Evolutionary conservation across 306 rosid genomes (phyloP).

Genomic region (Fagus sylvatica): DNA sequence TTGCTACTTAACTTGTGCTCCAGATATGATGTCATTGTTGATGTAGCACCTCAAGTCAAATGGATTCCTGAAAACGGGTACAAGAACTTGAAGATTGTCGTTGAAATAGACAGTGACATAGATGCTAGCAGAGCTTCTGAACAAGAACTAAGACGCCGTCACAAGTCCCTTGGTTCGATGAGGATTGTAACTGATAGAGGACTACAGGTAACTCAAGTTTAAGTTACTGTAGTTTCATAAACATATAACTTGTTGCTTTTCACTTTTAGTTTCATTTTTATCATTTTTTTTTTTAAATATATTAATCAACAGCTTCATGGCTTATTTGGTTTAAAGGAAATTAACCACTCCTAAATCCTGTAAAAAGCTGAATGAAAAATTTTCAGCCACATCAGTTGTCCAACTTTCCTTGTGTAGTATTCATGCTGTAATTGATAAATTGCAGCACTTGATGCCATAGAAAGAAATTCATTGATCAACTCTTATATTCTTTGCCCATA

Average conservation of each 20-base stretch:
- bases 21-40: constrained; percentile 87
- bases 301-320: constrained; percentile 6
- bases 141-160: constrained; percentile 72
- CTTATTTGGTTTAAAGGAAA: constrained; percentile 5
- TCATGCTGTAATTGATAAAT: constrained; percentile 6
- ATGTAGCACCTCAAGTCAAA: constrained; percentile 82
- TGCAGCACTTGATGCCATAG: constrained; percentile 8
- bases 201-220: constrained; percentile 66
- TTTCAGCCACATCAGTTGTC: constrained; percentile 4
- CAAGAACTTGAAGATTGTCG: constrained; percentile 79
- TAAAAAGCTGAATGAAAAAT: constrained; percentile 16
- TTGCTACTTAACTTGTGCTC: constrained; percentile 36
- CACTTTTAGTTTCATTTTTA: not conserved
- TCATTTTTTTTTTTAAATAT: not conserved
- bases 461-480: constrained; percentile 12
- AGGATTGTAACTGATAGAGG: constrained; percentile 83
- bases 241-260: not conserved
- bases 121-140: constrained; percentile 64
- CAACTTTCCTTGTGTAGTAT: constrained; percentile 4
- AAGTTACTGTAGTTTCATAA: constrained; percentile 1
- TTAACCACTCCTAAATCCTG: not conserved
- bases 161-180: constrained; percentile 65
- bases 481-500: not conserved
- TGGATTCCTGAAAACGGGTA: constrained; percentile 80
- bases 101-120: constrained; percentile 82